Conservation (phyloP, 2,329 filamentous ascomycete genomes). For the Lachnellula suecica region DNA sequence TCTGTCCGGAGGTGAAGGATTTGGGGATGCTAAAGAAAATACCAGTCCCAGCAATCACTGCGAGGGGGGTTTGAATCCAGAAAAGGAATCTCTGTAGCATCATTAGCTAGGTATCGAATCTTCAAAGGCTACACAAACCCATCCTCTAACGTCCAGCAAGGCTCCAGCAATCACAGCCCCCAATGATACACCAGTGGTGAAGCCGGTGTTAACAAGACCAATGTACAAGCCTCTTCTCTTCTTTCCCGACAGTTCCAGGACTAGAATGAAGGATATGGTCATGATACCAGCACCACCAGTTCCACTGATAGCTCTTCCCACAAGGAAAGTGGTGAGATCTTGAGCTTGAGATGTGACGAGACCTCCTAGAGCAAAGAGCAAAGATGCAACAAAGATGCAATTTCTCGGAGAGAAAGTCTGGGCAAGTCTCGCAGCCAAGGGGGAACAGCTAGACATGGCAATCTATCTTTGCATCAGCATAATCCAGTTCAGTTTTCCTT, state of each 20-base stretch:
- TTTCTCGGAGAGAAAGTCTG: slow-evolving; percentile 70
- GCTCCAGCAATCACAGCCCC: slow-evolving; percentile 71
- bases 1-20: slow-evolving; percentile 33
- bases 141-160: slow-evolving; percentile 62
- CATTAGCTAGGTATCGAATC: slow-evolving; percentile 6
- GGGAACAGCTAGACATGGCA: slow-evolving; percentile 57
- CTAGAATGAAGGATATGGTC: slow-evolving; percentile 71
- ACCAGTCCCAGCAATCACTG: slow-evolving; percentile 57
- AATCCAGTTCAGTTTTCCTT: neutral
- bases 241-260: slow-evolving; percentile 70
- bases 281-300: slow-evolving; percentile 70
- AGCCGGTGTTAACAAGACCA: slow-evolving; percentile 70
- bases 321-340: slow-evolving; percentile 61
- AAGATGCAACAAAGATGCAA: slow-evolving; percentile 62
- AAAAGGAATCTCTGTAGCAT: slow-evolving; percentile 67
- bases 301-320: slow-evolving; percentile 68
- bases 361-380: slow-evolving; percentile 60
- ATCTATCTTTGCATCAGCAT: slow-evolving; percentile 41
- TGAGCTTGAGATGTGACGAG: slow-evolving; percentile 62
- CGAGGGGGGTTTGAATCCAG: slow-evolving; percentile 66
- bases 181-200: slow-evolving; percentile 69
- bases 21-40: slow-evolving; percentile 67
- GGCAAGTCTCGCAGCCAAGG: slow-evolving; percentile 69
- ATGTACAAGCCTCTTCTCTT: slow-evolving; percentile 71
- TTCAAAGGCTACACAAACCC: slow-evolving; percentile 51